Base-by-base conservation (phyloP, 1,284 basidiomycete species). In the Pseudozyma thailandica region DNA sequence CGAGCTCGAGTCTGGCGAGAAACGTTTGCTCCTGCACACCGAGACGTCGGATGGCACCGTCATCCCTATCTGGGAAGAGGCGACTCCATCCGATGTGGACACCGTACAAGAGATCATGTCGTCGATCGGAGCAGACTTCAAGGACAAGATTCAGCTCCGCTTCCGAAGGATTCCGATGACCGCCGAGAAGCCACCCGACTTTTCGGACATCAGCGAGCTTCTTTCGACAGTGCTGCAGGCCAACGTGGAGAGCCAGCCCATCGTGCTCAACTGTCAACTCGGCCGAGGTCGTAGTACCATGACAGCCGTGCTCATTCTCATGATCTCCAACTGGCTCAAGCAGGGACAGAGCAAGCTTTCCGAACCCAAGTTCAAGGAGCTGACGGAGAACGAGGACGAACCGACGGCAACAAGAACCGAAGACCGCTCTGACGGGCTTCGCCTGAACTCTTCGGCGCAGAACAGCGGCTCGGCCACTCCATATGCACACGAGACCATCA, bases 241-340 rank as follows among this genome's bases (percentile, higher is more conserved):
- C 26, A 87, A 90, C 55, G 87, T 90, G 4, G 86, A 88, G 28
- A 89, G 90, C 0, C 56, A 57, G 49, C 92, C 94, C 0, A 91
- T 98, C 64, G 90, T 99, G 23, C 88, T 98, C 50, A 99, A 98
- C 81, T 96, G 94, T 79, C 96, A 99, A 84, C 88, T 99, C 4
- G 95, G 95, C 4, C 86, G 93, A 30, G 95, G 95, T n/a, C 87
- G 96, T 74, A 94, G 92, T 65, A 96, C 94, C 0, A 85, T 94
- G 66, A 90, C 93, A 16, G 91, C 94, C 6, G 91, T 94, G 46
- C 89, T 97, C 54, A 86, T 98, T 42, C 85, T 93, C 25, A 86
- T 99, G 39, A 92, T 97, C 49, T 88, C 92, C 77, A 87, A 90
- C 77, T 97, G 95, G 95, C 84, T 97, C 26, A 33, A 65, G 51